Evolutionary conservation across 2,329 filamentous ascomycete genomes (phyloP), one percentile per base, ranked within the genome.

Genomic region (Lecanoromycetidae sp.): DNA sequence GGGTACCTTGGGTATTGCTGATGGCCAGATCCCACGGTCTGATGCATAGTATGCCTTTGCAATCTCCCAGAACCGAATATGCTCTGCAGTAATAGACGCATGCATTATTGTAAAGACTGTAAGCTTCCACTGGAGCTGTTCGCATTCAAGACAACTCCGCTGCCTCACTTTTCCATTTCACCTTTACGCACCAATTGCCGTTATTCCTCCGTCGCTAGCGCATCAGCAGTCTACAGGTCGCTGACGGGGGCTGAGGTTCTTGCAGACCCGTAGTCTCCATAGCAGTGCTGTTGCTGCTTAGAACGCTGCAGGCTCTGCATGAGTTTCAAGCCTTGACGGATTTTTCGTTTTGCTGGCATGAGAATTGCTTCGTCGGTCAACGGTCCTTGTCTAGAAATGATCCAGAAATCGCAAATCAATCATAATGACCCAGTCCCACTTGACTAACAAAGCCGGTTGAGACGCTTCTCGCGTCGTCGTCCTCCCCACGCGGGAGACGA

Each of bases 391-490:
- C 20, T 26, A 4, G 8, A 22, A 12, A 10, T 27, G 32, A 23
- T n/a, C 32, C 23, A 22, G 9, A 19, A 23, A 32, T 15, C 22
- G n/a, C 25, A 9, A n/a, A 66, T 78, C 74, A 78, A 61, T 79
- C 76, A 58, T 77, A 78, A 56, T 70, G 74, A 34, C 74, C 73
- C 46, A 65, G 54, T 47, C 86, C 87, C 56, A 95, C 80, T 66
- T 96, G 91, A 69, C 87, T 95, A 52, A 90, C 88, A 68, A 96
- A 98, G 40, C 88, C 88, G 44, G 91, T 96, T 60, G 87, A 94
- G 59, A 96, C 79, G 66, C 90, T 96, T 67, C 91, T 87, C 59
- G 91, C 87, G 62, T 96, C 91, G 56, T 98, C 91, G 56, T 98
- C 91, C 52, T 82, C 71, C 34, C 68, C 64, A 12, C 68, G 67